These are phyloP conservation scores for Penicillium olsonii DNA, from an alignment of 2,329 filamentous ascomycete species.

Conservation along the genomic window DNA sequence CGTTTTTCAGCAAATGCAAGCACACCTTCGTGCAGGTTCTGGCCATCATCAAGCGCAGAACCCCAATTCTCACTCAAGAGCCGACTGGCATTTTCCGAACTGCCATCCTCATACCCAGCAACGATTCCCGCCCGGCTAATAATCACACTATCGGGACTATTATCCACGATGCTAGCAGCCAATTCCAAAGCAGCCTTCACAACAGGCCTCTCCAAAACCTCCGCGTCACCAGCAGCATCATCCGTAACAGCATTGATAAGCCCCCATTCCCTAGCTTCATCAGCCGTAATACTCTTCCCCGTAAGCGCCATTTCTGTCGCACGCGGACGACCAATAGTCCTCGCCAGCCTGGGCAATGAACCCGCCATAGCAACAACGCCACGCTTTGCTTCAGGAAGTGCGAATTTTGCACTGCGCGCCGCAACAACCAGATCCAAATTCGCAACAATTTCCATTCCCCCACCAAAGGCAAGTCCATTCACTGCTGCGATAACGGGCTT, in stretches of 20 bases:
- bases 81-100: constrained; percentile 16
- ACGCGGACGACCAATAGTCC: constrained; percentile 15
- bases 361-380: constrained; percentile 20
- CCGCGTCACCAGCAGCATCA: constrained; percentile 7
- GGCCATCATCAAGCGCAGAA: constrained; percentile 12
- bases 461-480: constrained; percentile 75
- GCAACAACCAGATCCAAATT: constrained; percentile 19
- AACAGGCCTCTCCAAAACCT: constrained; percentile 14
- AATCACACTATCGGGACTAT: constrained; percentile 19
- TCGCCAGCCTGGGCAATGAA: constrained; percentile 15
- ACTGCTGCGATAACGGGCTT: constrained; percentile 78
- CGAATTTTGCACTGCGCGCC: constrained; percentile 13
- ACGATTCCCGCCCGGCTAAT: constrained; percentile 18
- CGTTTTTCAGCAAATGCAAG: constrained; percentile 17
- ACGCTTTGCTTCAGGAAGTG: constrained; percentile 15
- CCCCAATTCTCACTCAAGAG: constrained; percentile 15
- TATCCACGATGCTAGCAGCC: constrained; percentile 14
- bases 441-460: constrained; percentile 69
- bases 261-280: constrained; percentile 14
- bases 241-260: constrained; percentile 17
- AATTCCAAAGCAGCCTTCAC: constrained; percentile 12
- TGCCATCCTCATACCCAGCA: constrained; percentile 16
- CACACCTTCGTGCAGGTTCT: constrained; percentile 16
- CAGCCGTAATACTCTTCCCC: constrained; percentile 13
- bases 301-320: constrained; percentile 16